phyloP scores from a whole-genome alignment of 2,329 filamentous ascomycete genomes.

The Byssothecium circinans region DNA sequence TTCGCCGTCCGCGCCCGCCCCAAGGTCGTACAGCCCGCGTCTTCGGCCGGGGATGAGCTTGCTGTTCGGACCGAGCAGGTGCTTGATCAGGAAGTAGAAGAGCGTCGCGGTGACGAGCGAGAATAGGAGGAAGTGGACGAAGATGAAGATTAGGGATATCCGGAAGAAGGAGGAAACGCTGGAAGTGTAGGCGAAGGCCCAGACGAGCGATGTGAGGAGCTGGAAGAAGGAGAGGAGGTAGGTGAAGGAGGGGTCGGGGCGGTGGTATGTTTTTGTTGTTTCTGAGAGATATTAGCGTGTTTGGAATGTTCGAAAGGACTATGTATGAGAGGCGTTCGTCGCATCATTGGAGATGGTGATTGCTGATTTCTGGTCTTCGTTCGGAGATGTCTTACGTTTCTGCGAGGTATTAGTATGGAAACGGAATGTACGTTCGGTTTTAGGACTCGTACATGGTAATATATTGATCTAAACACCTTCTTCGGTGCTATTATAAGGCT shows the following conservation, averaged over 20 bases:
- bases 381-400: not conserved
- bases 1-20: constrained; percentile 45
- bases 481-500: constrained; percentile 68
- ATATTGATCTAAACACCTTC: constrained; percentile 71
- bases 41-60: constrained; percentile 55
- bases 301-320: no score
- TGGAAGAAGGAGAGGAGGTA: constrained; percentile 69
- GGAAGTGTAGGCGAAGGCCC: constrained; percentile 60
- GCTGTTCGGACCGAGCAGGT: constrained; percentile 61
- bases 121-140: constrained; percentile 63
- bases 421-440: not conserved
- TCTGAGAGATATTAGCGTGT: not conserved
- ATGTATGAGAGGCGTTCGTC: no score
- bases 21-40: constrained; percentile 60
- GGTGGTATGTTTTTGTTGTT: constrained; percentile 68
- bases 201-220: constrained; percentile 55
- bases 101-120: constrained; percentile 62
- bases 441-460: constrained; percentile 60
- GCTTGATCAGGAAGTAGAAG: constrained; percentile 66
- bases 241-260: constrained; percentile 69
- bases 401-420: not conserved
- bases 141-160: constrained; percentile 53
- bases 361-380: no score
- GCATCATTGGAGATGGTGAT: no score
- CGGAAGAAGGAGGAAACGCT: constrained; percentile 48